Percentiles rank a stretch among this genome's conserved stretches.
Conservation (phyloP, 1,284 basidiomycete genomes). For the Agroathelia rolfsii region DNA sequence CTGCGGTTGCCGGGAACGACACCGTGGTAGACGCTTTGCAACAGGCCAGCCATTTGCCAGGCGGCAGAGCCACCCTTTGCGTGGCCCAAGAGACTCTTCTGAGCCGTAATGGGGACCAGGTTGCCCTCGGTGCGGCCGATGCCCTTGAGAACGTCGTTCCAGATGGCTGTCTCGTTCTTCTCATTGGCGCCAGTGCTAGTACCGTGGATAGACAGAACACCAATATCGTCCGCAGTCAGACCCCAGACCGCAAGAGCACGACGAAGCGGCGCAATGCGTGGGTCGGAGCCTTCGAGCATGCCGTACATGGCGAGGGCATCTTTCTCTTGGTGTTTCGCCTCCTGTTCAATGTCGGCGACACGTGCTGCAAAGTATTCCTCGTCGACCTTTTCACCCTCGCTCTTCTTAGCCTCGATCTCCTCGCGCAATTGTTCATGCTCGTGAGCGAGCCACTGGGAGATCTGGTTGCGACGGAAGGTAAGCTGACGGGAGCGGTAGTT, state of each 20-base stretch:
- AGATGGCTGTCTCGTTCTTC: constrained; percentile 96
- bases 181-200: constrained; percentile 97
- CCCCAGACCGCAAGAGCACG: constrained; percentile 96
- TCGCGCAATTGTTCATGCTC: constrained; percentile 78
- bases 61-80: constrained; percentile 96
- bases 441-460: constrained; percentile 87
- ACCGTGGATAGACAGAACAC: constrained; percentile 83
- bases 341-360: constrained; percentile 77
- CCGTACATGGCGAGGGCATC: constrained; percentile 85
- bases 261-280: constrained; percentile 82
- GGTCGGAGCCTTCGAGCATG: constrained; percentile 87
- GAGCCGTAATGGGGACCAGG: constrained; percentile 92
- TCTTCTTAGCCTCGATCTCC: constrained; percentile 59
- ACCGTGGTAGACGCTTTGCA: constrained; percentile 81
- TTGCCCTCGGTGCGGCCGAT: constrained; percentile 88
- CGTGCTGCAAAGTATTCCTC: constrained; percentile 67
- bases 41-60: constrained; percentile 92
- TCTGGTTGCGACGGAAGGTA: constrained; percentile 86
- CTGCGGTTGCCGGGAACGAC: constrained; percentile 96
- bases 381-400: constrained; percentile 42
- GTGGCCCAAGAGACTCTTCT: constrained; percentile 94
- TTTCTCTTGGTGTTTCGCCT: constrained; percentile 85
- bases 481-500: constrained; percentile 87
- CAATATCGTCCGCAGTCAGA: constrained; percentile 86
- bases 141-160: constrained; percentile 87